Evolutionary conservation across 345 rosid species (phyloP), one percentile per base, ranked within the genome.

Genomic region (Gossypium stocksii): DNA sequence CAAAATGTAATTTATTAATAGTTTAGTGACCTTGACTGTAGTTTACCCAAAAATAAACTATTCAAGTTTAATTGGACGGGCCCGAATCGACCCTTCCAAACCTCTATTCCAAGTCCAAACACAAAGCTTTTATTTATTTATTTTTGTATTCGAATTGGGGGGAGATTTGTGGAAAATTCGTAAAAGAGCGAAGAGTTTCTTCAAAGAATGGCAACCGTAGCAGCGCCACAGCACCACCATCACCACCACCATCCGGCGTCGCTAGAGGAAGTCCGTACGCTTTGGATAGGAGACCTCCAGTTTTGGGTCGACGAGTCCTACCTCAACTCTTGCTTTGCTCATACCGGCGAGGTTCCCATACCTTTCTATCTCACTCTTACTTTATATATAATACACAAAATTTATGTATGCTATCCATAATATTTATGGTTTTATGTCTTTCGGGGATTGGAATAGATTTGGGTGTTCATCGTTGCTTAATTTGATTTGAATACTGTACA

Each of bases 221-320:
- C 87, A 69, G 78, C 89, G 80, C 68, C 84, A 65, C 76, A 81
- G n/a, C 86, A 78, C 75, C 90, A 87, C 80, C 99, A 95, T 71
- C 98, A 34, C 41, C 41, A 34, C 78, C 97, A 91, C 80, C 99
- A 95, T 72, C 98, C 99, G 0, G 82, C 88, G 44, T 83, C 99
- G 7, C 84, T 86, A 2, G 99, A 93, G 78, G 99, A 95, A 83
- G 99, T 93, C 0, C 83, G 97, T 71, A 93, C 99, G 9, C 98
- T 95, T 17, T 93, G 99, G 98, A 95, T 95, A 72, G 99, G 99
- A 43, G 99, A 93, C 86, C 86, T 95, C 48, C 99, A 88, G 83
- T 91, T 89, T 56, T 95, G 99, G 99, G 90, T 85, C 80, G 98
- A 95, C 62, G 99, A 95, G 71, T 76, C 75, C 70, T 91, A 95